phyloP scores from a whole-genome alignment of 805 yeast genomes.

The Saturnispora diversa region DNA sequence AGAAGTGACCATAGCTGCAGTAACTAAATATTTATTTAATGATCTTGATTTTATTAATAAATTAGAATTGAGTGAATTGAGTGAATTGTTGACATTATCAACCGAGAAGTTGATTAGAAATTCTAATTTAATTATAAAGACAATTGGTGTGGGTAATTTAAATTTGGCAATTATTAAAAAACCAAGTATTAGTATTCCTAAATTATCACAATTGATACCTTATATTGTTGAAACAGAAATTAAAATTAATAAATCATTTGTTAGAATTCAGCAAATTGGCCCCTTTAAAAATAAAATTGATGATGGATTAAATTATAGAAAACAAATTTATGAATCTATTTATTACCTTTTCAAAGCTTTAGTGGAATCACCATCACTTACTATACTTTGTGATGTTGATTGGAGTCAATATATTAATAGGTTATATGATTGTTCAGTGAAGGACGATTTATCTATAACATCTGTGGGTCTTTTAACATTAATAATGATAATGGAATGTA shows the following conservation, averaged over 20 bases:
- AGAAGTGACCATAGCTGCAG: conserved; percentile 23
- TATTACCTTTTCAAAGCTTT: conserved; percentile 41
- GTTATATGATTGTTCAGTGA: conserved; percentile 42
- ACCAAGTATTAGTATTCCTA: conserved; percentile 39
- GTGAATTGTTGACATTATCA: conserved; percentile 23
- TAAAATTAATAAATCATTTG: conserved; percentile 44
- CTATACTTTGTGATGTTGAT: conserved; percentile 18
- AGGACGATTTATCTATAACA: conserved; percentile 56
- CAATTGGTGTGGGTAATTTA: conserved; percentile 50
- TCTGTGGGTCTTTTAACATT: conserved; percentile 43
- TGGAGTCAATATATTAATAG: conserved; percentile 29
- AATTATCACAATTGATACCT: conserved; percentile 42
- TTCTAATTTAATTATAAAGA: conserved; percentile 45
- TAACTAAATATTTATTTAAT: conserved; percentile 25
- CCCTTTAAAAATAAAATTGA: conserved; percentile 80
- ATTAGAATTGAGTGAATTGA: conserved; percentile 11
- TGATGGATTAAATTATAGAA: conserved; percentile 65
- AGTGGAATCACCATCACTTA: conserved; percentile 22
- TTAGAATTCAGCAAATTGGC: conserved; percentile 70
- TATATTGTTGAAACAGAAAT: conserved; percentile 45
- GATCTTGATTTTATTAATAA: conserved; percentile 13
- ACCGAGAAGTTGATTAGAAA: conserved; percentile 25
- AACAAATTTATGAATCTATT: conserved; percentile 61
- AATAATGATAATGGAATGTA: conserved; percentile 31
- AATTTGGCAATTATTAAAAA: conserved; percentile 52